Conservation (phyloP, 2,329 filamentous ascomycete genomes). For the Colletotrichum camelliae region DNA sequence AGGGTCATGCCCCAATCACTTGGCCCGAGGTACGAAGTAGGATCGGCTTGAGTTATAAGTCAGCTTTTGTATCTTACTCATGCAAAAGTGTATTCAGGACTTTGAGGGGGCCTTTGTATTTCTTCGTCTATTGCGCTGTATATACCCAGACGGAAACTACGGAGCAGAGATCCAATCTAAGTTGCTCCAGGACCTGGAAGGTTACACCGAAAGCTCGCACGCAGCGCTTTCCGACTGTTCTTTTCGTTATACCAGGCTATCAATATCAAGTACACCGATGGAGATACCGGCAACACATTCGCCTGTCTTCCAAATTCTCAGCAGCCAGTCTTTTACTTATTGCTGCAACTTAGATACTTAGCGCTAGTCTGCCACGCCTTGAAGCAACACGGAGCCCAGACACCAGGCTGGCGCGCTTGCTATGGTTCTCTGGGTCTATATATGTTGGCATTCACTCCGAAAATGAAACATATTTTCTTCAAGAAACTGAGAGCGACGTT, state of each 20-base stretch:
- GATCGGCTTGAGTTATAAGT: background rate
- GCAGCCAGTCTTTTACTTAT: background rate
- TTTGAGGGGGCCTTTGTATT: background rate
- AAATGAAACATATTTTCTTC: background rate
- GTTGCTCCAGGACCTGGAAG: background rate
- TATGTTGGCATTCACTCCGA: rapidly evolving
- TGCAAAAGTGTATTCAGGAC: background rate
- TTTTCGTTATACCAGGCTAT: background rate
- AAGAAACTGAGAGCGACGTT: background rate
- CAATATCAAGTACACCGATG: no score
- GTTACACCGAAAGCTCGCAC: background rate
- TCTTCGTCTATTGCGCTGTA: background rate
- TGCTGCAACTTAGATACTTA: rapidly evolving
- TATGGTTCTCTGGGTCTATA: background rate
- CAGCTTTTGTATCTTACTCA: background rate
- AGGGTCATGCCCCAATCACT: no score
- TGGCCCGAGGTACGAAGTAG: no score
- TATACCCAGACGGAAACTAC: background rate
- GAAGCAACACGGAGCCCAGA: background rate
- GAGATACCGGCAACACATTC: no score
- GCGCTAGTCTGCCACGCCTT: background rate
- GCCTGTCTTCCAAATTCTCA: background rate
- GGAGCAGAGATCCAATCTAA: background rate
- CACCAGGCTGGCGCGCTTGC: background rate
- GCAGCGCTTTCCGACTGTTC: background rate